phyloP scores from a whole-genome alignment of 2,329 filamentous ascomycete species.

The Paraphaeosphaeria minitans region DNA sequence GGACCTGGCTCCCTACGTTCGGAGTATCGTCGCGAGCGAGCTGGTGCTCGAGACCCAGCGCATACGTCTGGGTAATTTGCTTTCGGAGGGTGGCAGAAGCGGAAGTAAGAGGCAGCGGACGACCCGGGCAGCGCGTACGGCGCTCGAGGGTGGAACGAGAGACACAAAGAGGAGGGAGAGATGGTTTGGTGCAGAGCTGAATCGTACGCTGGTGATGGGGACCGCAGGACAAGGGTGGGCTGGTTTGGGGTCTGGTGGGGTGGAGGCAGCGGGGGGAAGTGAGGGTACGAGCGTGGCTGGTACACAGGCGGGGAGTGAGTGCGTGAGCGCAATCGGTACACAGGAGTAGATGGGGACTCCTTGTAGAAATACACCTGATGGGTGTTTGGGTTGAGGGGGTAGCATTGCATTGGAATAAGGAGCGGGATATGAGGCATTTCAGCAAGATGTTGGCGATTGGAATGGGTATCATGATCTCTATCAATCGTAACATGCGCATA shows the following conservation, averaged over 20 bases:
- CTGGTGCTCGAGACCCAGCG: conserved; percentile 71
- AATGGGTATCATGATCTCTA: conserved; percentile 15
- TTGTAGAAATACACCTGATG: neutral
- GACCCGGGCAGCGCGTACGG: conserved; percentile 76
- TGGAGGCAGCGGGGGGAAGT: neutral
- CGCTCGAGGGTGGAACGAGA: conserved; percentile 75
- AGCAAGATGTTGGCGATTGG: conserved; percentile 6
- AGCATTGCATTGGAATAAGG: conserved; percentile 3
- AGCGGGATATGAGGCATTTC: conserved; percentile 8
- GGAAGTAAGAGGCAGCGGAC: conserved; percentile 65
- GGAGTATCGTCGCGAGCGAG: conserved; percentile 81
- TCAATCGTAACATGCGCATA: conserved; percentile 6
- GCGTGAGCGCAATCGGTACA: neutral
- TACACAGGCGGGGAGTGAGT: conserved; percentile 1
- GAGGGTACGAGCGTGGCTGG: neutral
- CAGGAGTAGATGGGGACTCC: neutral
- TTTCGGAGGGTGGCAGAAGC: conserved; percentile 62
- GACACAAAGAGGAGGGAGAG: conserved; percentile 69
- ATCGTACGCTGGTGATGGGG: conserved; percentile 66
- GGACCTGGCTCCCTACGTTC: conserved; percentile 90
- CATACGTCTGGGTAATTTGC: conserved; percentile 63
- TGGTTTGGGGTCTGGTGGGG: conserved; percentile 32
- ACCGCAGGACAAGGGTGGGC: conserved; percentile 58
- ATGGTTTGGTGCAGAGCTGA: conserved; percentile 70
- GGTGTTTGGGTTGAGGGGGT: neutral